Evolutionary conservation across 345 rosid species (phyloP).

Genomic region (Trapa bicornis): DNA sequence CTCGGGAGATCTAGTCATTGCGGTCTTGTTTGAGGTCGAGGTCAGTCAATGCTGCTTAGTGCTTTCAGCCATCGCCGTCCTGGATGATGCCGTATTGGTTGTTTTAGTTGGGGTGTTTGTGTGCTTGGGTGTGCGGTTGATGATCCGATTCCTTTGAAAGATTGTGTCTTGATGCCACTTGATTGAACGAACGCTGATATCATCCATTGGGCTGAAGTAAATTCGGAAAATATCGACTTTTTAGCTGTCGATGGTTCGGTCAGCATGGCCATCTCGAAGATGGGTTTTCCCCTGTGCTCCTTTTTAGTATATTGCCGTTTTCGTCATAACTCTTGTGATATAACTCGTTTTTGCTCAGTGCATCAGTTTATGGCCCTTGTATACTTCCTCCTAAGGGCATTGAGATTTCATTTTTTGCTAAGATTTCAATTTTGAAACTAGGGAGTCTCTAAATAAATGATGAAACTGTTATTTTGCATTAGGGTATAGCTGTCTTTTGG

Average conservation of each 20-base stretch:
- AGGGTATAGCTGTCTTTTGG: no score
- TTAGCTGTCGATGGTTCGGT: background rate
- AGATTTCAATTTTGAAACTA: background rate
- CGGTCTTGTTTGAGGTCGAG: background rate
- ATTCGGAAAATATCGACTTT: background rate
- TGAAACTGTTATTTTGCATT: no score
- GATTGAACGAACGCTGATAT: background rate
- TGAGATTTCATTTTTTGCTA: background rate
- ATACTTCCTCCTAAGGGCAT: background rate
- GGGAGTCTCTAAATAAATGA: background rate
- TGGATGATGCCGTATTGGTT: no score
- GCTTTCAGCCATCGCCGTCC: background rate
- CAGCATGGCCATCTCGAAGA: background rate
- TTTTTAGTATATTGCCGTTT: background rate
- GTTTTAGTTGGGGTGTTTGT: background rate
- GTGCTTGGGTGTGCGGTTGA: background rate
- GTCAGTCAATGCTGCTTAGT: conserved; percentile 9
- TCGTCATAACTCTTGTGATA: background rate
- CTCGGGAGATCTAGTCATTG: background rate
- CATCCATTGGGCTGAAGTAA: background rate
- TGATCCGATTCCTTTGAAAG: background rate
- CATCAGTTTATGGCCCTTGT: background rate
- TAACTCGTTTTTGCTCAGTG: background rate
- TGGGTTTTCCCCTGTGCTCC: background rate
- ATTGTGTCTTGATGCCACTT: background rate